Evolutionary conservation across 2,329 filamentous ascomycete species (phyloP).

Genomic region (Pseudomassariella vexata): DNA sequence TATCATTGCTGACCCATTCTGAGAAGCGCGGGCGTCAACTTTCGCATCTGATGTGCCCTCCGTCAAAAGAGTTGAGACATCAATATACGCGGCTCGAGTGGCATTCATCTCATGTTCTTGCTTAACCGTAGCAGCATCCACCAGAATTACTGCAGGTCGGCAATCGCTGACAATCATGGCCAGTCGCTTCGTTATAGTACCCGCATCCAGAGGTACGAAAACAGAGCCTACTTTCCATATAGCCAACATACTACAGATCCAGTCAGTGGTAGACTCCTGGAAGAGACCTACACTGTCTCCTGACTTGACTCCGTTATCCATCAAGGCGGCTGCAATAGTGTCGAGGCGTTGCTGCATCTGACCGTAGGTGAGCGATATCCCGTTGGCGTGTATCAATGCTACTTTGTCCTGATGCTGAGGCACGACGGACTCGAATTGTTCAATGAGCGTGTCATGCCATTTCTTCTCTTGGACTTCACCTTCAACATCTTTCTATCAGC

Average conservation of each 20-base stretch:
- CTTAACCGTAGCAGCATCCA: no score
- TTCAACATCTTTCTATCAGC: no score
- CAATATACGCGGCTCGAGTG: neutral
- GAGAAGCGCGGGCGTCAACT: neutral
- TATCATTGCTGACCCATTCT: slow-evolving; percentile 8
- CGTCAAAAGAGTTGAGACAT: neutral
- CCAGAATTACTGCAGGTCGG: slow-evolving; percentile 23
- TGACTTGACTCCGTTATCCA: neutral
- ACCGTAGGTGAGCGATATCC: slow-evolving; percentile 1
- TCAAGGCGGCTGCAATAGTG: slow-evolving; percentile 3
- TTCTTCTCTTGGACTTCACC: neutral
- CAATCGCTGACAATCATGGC: slow-evolving; percentile 18
- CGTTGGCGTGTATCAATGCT: neutral
- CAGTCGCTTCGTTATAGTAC: slow-evolving; percentile 17
- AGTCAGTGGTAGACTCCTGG: slow-evolving; percentile 1
- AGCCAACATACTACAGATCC: slow-evolving; percentile 9
- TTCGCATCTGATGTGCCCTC: no score
- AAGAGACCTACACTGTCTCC: slow-evolving; percentile 1
- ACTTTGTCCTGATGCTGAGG: neutral
- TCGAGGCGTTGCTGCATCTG: neutral
- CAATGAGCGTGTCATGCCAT: slow-evolving; percentile 5
- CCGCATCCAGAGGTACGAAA: slow-evolving; percentile 27
- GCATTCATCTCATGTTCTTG: neutral
- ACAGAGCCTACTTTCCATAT: slow-evolving; percentile 24
- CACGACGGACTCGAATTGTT: slow-evolving; percentile 3